phyloP scores from a whole-genome alignment of 345 rosid species.

The Aegle marmelos region DNA sequence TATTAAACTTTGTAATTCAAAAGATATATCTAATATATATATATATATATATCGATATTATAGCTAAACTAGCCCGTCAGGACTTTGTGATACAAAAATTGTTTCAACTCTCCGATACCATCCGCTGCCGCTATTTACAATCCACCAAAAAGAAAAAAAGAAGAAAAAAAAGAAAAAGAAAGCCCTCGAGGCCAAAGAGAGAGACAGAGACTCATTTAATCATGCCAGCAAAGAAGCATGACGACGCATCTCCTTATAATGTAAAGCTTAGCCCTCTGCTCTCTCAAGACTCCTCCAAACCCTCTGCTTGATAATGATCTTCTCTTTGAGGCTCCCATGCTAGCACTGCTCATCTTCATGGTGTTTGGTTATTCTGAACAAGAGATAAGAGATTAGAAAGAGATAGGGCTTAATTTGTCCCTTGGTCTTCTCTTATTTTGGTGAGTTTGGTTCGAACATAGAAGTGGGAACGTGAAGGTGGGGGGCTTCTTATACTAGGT shows the following conservation, averaged over 20 bases:
- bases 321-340: slow-evolving; percentile 60
- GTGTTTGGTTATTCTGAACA: not conserved
- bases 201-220: slow-evolving; percentile 24
- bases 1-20: slow-evolving; percentile 9
- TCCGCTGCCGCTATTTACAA: slow-evolving; percentile 38
- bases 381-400: not conserved
- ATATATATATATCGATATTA: slow-evolving; percentile 7
- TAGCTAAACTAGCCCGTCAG: slow-evolving; percentile 5
- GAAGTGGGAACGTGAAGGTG: slow-evolving; percentile 9
- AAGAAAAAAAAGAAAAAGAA: not conserved
- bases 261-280: slow-evolving; percentile 81
- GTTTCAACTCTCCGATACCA: not conserved
- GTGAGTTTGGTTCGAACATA: slow-evolving; percentile 19
- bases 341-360: slow-evolving; percentile 57
- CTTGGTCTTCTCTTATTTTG: not conserved
- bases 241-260: slow-evolving; percentile 84
- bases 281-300: slow-evolving; percentile 63
- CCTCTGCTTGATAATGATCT: slow-evolving; percentile 61
- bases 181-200: not conserved
- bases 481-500: slow-evolving; percentile 39
- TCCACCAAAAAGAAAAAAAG: slow-evolving; percentile 17
- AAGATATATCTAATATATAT: slow-evolving; percentile 14
- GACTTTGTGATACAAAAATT: slow-evolving; percentile 28
- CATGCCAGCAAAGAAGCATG: slow-evolving; percentile 88
- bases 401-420: not conserved